Evolutionary conservation across 2,329 filamentous ascomycete species (phyloP).

Genomic region (Aureobasidium mangrovei): DNA sequence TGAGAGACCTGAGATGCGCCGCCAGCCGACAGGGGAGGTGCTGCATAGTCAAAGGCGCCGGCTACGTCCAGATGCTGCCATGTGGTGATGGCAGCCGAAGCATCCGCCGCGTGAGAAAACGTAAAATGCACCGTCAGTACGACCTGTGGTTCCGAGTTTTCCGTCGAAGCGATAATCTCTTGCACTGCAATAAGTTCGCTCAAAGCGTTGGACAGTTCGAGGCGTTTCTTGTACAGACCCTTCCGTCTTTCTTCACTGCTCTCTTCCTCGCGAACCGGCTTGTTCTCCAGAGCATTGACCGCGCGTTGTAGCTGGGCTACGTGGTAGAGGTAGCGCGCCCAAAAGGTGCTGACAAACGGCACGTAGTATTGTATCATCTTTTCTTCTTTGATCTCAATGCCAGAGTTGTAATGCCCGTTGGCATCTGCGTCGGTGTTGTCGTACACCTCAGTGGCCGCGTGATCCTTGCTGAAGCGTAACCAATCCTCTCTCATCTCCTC

Average conservation of each 20-base stretch:
- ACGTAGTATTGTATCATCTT: conserved; percentile 20
- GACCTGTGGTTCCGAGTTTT: conserved; percentile 22
- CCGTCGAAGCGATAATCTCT: conserved; percentile 31
- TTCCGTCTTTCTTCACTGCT: conserved; percentile 16
- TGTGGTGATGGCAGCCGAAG: conserved; percentile 25
- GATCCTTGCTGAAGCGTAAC: conserved; percentile 18
- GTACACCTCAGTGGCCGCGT: conserved; percentile 13
- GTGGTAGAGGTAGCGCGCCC: conserved; percentile 31
- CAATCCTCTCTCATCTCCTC: not conserved
- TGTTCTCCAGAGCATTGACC: conserved; percentile 18
- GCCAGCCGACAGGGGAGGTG: not conserved
- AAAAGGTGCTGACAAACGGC: conserved; percentile 37
- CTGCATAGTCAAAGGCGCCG: not conserved
- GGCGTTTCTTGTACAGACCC: conserved; percentile 13
- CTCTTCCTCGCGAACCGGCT: conserved; percentile 17
- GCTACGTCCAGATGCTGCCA: conserved; percentile 24
- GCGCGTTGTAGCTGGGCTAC: conserved; percentile 19
- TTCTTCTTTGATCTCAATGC: conserved; percentile 19
- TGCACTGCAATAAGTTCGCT: conserved; percentile 34
- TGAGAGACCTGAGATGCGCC: conserved; percentile 2
- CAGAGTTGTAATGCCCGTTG: conserved; percentile 15
- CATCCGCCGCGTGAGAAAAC: conserved; percentile 26
- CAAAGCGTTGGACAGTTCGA: conserved; percentile 27
- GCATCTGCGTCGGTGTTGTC: conserved; percentile 20
- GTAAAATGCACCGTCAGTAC: conserved; percentile 32